Evolutionary conservation across 169 alveolate species (phyloP).

Genomic region (Amoebophrya sp.): DNA sequence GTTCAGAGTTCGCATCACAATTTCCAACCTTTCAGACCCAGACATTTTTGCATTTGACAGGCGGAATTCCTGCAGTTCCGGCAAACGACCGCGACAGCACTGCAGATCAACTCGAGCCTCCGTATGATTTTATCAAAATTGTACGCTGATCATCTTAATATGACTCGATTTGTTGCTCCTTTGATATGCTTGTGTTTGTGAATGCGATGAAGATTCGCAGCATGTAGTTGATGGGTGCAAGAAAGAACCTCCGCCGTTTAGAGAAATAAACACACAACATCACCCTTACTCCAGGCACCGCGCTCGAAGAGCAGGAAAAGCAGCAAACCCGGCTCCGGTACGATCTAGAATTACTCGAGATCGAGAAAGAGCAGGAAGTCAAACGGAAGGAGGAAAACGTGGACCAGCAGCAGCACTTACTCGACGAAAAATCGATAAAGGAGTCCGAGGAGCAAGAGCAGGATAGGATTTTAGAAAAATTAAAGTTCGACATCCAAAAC

Average conservation of each 20-base stretch:
- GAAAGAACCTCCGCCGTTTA: too few species aligned
- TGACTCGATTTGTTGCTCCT: too few species aligned
- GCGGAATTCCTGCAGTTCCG: conserved; percentile 14
- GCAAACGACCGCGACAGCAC: not conserved
- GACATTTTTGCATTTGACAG: too few species aligned
- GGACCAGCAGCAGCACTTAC: not conserved
- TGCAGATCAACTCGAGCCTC: not conserved
- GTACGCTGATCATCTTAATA: not conserved
- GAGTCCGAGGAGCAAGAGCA: not conserved
- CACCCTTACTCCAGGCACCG: too few species aligned
- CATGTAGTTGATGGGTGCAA: too few species aligned
- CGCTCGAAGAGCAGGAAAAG: not conserved
- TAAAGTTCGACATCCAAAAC: not conserved
- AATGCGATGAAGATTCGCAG: too few species aligned
- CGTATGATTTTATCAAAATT: not conserved
- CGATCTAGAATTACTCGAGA: not conserved
- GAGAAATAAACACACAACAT: too few species aligned
- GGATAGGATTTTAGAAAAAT: not conserved
- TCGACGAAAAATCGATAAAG: not conserved
- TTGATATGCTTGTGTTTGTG: too few species aligned
- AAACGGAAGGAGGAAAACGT: not conserved
- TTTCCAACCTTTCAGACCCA: too few species aligned
- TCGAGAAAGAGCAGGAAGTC: not conserved
- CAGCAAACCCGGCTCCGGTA: not conserved
- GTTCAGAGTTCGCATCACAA: too few species aligned